phyloP scores from a whole-genome alignment of 805 yeast species.

The Kuraishia ogatae region DNA sequence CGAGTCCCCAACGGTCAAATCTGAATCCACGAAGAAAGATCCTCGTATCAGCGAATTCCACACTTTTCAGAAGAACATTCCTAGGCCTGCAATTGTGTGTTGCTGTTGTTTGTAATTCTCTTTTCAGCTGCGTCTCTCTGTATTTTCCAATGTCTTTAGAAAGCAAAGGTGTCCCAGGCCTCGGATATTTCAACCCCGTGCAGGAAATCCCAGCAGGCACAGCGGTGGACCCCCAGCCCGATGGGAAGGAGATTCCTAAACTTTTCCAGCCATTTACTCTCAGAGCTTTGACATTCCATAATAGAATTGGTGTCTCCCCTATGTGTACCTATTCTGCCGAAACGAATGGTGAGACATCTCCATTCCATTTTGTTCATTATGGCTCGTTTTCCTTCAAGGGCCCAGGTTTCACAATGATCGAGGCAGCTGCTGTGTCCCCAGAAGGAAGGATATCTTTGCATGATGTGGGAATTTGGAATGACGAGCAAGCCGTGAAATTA shows the following conservation, averaged over 20 bases:
- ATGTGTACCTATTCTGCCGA: slow-evolving; percentile 44
- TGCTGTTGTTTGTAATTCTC: too few relatives aligned
- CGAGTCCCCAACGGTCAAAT: too few relatives aligned
- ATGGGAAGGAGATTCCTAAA: slow-evolving; percentile 20
- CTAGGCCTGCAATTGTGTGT: background rate
- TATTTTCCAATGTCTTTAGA: background rate
- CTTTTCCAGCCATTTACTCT: slow-evolving; percentile 36
- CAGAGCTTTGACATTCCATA: slow-evolving; percentile 30
- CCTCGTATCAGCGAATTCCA: too few relatives aligned
- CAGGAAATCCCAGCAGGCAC: slow-evolving; percentile 28
- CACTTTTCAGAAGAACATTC: too few relatives aligned
- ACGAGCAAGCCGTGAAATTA: slow-evolving; percentile 34
- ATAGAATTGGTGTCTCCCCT: slow-evolving; percentile 49
- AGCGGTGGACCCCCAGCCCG: slow-evolving; percentile 11
- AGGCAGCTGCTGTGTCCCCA: slow-evolving; percentile 22
- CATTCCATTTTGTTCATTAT: slow-evolving; percentile 40
- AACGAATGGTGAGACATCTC: slow-evolving; percentile 29
- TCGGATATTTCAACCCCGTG: slow-evolving; percentile 20
- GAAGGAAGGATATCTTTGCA: slow-evolving; percentile 15
- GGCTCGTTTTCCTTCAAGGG: slow-evolving; percentile 39
- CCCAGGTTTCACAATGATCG: slow-evolving; percentile 38
- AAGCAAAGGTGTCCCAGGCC: slow-evolving; percentile 3
- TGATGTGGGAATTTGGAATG: slow-evolving; percentile 39
- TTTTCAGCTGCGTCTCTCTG: background rate
- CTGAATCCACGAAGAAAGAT: too few relatives aligned